A percentile compares a stretch with the other conserved stretches of the same genome.
phyloP scores from a whole-genome alignment of 768 basidiomycete genomes.

The Russula abietina region DNA sequence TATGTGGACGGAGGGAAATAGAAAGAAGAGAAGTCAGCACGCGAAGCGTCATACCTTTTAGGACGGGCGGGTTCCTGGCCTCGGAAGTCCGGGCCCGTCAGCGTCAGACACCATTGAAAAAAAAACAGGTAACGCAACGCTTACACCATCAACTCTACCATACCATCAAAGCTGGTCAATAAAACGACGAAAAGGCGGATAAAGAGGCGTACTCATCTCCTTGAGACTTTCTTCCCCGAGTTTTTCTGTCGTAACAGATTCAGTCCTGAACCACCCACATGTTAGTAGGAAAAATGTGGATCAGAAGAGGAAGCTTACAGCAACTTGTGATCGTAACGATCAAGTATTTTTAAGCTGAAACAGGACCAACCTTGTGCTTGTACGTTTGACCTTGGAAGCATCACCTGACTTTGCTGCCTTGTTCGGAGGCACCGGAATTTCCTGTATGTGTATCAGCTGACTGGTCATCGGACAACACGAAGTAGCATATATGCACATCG shows the following conservation, averaged over 20 bases:
- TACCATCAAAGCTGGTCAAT: not conserved
- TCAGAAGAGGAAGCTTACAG: slow-evolving; percentile 18
- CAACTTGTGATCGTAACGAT: slow-evolving; percentile 8
- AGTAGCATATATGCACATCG: not conserved
- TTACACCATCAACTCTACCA: slow-evolving; percentile 19
- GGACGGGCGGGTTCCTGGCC: slow-evolving; percentile 23
- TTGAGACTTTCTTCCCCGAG: slow-evolving; percentile 16
- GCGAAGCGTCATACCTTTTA: slow-evolving; percentile 23
- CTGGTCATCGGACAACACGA: not conserved
- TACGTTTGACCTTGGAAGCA: slow-evolving; percentile 14
- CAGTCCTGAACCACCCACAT: slow-evolving; percentile 7
- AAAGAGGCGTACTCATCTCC: slow-evolving; percentile 27
- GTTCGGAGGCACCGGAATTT: slow-evolving; percentile 24
- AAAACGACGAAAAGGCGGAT: not conserved
- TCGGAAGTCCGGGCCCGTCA: slow-evolving; percentile 17
- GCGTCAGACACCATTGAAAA: slow-evolving; percentile 6
- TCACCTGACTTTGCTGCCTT: slow-evolving; percentile 21
- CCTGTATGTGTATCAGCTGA: slow-evolving; percentile 2
- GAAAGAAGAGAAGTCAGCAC: slow-evolving; percentile 7
- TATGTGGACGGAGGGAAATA: slow-evolving; percentile 1
- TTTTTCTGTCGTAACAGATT: not conserved
- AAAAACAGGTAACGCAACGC: not conserved
- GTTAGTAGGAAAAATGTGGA: slow-evolving; percentile 3
- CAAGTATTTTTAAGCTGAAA: slow-evolving; percentile 2
- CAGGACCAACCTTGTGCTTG: slow-evolving; percentile 13